phyloP scores from a whole-genome alignment of 768 basidiomycete genomes.

The Daedaleopsis sinensis region DNA sequence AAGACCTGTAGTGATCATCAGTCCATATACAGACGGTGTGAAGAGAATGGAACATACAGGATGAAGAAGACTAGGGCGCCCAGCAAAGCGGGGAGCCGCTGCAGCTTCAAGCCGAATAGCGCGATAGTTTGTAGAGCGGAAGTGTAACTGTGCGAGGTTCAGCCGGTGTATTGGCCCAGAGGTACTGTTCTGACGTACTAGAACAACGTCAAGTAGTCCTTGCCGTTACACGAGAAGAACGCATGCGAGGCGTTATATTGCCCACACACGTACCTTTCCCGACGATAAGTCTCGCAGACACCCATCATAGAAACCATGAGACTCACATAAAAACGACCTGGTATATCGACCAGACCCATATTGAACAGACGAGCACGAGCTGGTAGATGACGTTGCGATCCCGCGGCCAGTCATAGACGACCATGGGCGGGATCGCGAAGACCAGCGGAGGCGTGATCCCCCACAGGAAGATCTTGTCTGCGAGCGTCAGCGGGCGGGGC shows the following conservation, averaged over 20 bases:
- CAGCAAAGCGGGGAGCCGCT: slow-evolving; percentile 65
- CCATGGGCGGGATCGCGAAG: slow-evolving; percentile 63
- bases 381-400: slow-evolving; percentile 65
- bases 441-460: slow-evolving; percentile 61
- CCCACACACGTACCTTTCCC: slow-evolving; percentile 45
- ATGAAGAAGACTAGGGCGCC: slow-evolving; percentile 60
- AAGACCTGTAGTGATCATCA: slow-evolving; percentile 33
- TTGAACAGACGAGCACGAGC: slow-evolving; percentile 52
- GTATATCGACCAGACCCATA: slow-evolving; percentile 70
- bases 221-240: slow-evolving; percentile 44
- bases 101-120: slow-evolving; percentile 69
- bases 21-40: neutral
- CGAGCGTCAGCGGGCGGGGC: slow-evolving; percentile 42
- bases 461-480: slow-evolving; percentile 67
- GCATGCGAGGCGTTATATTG: slow-evolving; percentile 35
- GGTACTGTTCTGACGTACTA: slow-evolving; percentile 28
- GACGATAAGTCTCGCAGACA: neutral
- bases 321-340: slow-evolving; percentile 53
- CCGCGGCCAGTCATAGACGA: slow-evolving; percentile 74
- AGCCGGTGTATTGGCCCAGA: slow-evolving; percentile 4
- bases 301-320: no score
- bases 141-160: slow-evolving; percentile 39
- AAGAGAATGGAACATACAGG: slow-evolving; percentile 39
- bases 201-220: slow-evolving; percentile 44
- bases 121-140: slow-evolving; percentile 60